These are phyloP conservation scores for Myxozyma kluyveri DNA, from an alignment of 805 yeast genomes.

Conservation along the genomic window DNA sequence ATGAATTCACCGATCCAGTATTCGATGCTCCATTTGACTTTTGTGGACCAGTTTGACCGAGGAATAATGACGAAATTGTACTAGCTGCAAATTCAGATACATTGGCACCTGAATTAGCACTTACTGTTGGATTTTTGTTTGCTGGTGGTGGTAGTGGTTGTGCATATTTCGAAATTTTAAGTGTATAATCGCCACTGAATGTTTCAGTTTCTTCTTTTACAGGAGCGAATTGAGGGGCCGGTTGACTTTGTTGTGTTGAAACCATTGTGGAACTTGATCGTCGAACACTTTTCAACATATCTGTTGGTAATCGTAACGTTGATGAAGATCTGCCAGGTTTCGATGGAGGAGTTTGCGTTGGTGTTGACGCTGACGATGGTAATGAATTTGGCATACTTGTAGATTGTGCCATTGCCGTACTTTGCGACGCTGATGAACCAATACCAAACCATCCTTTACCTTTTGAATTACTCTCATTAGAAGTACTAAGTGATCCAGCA, in stretches of 20 bases:
- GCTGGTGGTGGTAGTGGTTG: background rate
- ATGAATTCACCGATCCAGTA: too few species aligned
- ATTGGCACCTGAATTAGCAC: background rate
- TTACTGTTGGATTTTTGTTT: background rate
- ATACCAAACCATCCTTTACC: background rate
- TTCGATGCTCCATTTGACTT: too few species aligned
- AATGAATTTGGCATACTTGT: background rate
- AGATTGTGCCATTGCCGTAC: background rate
- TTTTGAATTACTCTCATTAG: constrained; percentile 8
- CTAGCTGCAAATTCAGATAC: background rate
- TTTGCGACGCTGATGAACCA: background rate
- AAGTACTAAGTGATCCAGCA: constrained; percentile 28
- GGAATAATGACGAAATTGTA: background rate
- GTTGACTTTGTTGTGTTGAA: too few species aligned
- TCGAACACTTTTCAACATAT: constrained; percentile 13
- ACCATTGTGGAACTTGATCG: constrained; percentile 6
- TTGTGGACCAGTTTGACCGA: too few species aligned
- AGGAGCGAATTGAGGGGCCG: too few species aligned
- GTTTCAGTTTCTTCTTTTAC: too few species aligned
- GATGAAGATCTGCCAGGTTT: constrained; percentile 11
- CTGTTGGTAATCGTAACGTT: constrained; percentile 16
- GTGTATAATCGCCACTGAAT: too few species aligned
- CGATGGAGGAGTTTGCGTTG: constrained; percentile 5
- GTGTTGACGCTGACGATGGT: background rate
- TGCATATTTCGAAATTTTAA: too few species aligned